phyloP scores from a whole-genome alignment of 2,329 filamentous ascomycete genomes.

The Penicillium sp. region DNA sequence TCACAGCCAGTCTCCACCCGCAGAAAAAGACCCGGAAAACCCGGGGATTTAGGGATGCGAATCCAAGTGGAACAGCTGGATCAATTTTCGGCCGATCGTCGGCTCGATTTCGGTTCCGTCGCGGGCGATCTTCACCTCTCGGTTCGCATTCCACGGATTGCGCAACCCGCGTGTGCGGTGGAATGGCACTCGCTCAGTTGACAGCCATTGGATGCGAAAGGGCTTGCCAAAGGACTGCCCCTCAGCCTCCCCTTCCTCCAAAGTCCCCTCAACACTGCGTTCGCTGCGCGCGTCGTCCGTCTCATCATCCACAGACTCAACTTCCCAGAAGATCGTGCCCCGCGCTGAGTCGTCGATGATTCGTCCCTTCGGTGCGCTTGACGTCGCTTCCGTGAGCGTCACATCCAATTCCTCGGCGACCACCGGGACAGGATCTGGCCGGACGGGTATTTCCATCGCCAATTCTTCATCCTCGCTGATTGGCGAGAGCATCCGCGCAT shows the following conservation, averaged over 20 bases:
- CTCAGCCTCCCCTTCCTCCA: constrained; percentile 48
- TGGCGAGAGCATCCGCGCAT: constrained; percentile 83
- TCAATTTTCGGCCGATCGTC: constrained; percentile 72
- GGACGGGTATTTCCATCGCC: constrained; percentile 70
- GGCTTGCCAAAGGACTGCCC: constrained; percentile 84
- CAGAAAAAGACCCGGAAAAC: background rate
- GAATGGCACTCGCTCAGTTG: constrained; percentile 81
- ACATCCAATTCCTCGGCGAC: constrained; percentile 74
- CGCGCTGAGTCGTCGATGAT: constrained; percentile 92
- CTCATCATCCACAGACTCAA: constrained; percentile 61
- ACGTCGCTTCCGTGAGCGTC: constrained; percentile 77
- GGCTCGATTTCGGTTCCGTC: constrained; percentile 94
- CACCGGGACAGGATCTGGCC: constrained; percentile 59
- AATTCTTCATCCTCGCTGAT: constrained; percentile 78
- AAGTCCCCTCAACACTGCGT: constrained; percentile 54
- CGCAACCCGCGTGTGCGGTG: constrained; percentile 84
- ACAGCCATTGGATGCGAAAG: constrained; percentile 89
- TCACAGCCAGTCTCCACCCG: too few relatives aligned
- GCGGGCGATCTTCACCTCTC: constrained; percentile 93
- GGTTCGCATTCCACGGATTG: constrained; percentile 93
- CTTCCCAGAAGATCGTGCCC: constrained; percentile 98
- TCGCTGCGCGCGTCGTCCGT: constrained; percentile 41
- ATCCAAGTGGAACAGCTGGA: constrained; percentile 74
- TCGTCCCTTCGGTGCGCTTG: constrained; percentile 76
- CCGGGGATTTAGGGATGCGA: background rate